Conservation (phyloP, 1,139 yeast genomes). For the Saccharomyces hybrid region DNA sequence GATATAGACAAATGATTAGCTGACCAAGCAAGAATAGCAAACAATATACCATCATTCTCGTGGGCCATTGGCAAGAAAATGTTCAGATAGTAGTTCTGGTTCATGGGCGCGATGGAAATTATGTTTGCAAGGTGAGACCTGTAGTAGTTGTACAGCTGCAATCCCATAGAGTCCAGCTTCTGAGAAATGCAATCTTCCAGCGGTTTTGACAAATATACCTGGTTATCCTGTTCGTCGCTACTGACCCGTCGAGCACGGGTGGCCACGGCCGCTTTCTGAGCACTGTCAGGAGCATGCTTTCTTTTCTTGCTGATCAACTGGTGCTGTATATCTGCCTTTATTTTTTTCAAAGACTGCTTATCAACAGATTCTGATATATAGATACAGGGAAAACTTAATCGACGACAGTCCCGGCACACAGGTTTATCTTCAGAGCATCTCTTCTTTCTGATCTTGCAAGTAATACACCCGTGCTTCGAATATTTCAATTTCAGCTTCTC, state of each 20-base stretch:
- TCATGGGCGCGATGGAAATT: conserved; percentile 58
- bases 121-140: conserved; percentile 49
- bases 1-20: conserved; percentile 33
- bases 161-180: conserved; percentile 38
- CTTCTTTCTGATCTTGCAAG: conserved; percentile 56
- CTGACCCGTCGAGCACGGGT: background rate
- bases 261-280: background rate
- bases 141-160: conserved; percentile 56
- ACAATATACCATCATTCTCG: conserved; percentile 56
- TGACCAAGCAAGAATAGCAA: conserved; percentile 71
- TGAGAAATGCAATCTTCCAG: conserved; percentile 26
- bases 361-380: conserved; percentile 34
- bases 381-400: conserved; percentile 43
- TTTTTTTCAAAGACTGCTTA: conserved; percentile 16
- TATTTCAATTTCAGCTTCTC: conserved; percentile 2
- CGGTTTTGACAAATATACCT: conserved; percentile 10
- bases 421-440: conserved; percentile 54
- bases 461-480: conserved; percentile 50
- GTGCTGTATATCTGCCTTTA: conserved; percentile 8
- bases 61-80: conserved; percentile 77
- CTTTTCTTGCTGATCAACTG: conserved; percentile 1
- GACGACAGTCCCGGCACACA: conserved; percentile 43
- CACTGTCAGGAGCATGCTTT: background rate
- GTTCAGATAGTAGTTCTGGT: conserved; percentile 59
- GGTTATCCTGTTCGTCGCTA: background rate